Conservation (phyloP, 2,329 filamentous ascomycete genomes). For the Orbilia javanica region DNA sequence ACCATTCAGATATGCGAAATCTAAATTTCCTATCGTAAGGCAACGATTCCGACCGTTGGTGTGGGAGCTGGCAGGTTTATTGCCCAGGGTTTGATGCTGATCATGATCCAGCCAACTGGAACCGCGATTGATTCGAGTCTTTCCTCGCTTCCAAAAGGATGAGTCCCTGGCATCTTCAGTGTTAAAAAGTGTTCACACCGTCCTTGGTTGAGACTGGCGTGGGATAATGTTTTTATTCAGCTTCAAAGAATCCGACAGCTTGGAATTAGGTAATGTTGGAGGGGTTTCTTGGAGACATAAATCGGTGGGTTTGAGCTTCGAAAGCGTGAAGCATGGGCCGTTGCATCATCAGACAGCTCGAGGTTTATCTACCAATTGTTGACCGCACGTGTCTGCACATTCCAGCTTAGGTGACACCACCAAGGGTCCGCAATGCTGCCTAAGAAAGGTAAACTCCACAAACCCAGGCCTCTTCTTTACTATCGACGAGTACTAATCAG, state of each 20-base stretch:
- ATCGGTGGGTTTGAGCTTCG: slow-evolving; percentile 12
- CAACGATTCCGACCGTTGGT: slow-evolving; percentile 7
- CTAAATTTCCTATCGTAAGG: slow-evolving; percentile 15
- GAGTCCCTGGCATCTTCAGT: neutral
- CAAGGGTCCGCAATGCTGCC: slow-evolving; percentile 21
- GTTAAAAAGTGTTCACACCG: slow-evolving; percentile 9
- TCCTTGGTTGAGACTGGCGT: slow-evolving; percentile 4
- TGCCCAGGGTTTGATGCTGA: slow-evolving; percentile 1
- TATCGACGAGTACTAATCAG: slow-evolving; percentile 30
- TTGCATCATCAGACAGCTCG: slow-evolving; percentile 54
- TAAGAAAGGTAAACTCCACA: slow-evolving; percentile 30
- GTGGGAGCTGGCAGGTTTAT: slow-evolving; percentile 5
- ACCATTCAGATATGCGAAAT: slow-evolving; percentile 23
- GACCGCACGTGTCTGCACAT: slow-evolving; percentile 33
- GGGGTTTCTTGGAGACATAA: neutral
- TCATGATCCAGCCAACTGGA: slow-evolving; percentile 13
- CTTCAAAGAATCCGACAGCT: slow-evolving; percentile 17
- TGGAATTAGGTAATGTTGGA: slow-evolving; percentile 53
- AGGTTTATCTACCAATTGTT: slow-evolving; percentile 40
- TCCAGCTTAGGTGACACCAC: slow-evolving; percentile 14
- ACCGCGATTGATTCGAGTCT: slow-evolving; percentile 7
- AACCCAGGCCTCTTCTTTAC: neutral
- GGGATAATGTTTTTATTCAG: slow-evolving; percentile 29
- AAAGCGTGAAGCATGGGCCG: slow-evolving; percentile 5
- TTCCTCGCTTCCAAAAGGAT: slow-evolving; percentile 11